phyloP scores from a whole-genome alignment of 179 eudicot species.

The Spergularia azorica region DNA sequence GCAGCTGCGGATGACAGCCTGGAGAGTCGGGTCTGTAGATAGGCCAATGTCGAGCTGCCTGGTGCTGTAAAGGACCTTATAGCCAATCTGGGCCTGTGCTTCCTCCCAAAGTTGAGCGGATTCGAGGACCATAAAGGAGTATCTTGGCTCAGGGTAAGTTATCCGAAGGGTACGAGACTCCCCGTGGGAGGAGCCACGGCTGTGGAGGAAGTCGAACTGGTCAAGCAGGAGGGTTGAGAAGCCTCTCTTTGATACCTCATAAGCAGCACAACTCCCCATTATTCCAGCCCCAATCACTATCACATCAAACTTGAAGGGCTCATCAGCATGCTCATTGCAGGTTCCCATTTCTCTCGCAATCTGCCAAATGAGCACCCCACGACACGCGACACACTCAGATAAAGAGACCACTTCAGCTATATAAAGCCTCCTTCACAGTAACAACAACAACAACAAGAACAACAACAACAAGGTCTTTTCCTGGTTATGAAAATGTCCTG shows the following conservation, averaged over 20 bases:
- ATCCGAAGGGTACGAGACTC: slow-evolving; percentile 83
- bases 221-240: slow-evolving; percentile 59
- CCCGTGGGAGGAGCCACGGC: slow-evolving; percentile 92
- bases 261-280: slow-evolving; percentile 84
- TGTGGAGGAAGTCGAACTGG: slow-evolving; percentile 86
- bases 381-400: no score
- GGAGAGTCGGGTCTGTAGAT: slow-evolving; percentile 33
- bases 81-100: slow-evolving; percentile 64
- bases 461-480: no score
- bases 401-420: no score
- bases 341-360: slow-evolving; percentile 1
- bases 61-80: slow-evolving; percentile 59
- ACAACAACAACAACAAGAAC: no score
- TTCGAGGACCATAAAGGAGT: slow-evolving; percentile 59
- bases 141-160: slow-evolving; percentile 79
- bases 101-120: slow-evolving; percentile 55
- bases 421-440: no score
- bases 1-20: slow-evolving; percentile 52
- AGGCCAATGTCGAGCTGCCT: slow-evolving; percentile 72
- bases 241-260: slow-evolving; percentile 58
- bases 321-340: background rate
- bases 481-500: no score
- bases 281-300: slow-evolving; percentile 89
- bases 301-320: slow-evolving; percentile 41
- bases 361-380: no score